These are phyloP conservation scores for Polygonum aviculare DNA, from an alignment of 148 eudicot species.

Conservation along the genomic window DNA sequence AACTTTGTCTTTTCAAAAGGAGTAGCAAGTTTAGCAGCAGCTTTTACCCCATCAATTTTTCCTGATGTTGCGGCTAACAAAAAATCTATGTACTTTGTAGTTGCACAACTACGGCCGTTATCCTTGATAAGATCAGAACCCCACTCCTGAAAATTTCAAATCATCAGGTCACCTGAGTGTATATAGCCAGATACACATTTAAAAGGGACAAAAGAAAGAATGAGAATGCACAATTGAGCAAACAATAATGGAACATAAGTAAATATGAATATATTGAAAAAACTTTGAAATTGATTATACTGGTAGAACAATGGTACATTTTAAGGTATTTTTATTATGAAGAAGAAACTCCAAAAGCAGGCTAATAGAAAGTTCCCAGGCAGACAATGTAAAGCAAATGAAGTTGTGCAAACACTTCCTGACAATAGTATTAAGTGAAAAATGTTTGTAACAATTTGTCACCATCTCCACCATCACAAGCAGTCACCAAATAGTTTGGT, in stretches of 20 bases:
- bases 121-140: conserved; percentile 53
- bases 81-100: conserved; percentile 74
- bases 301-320: not conserved
- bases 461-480: conserved; percentile 6
- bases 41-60: conserved; percentile 78
- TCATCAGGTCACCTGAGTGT: conserved; percentile 7
- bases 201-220: not conserved
- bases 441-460: not conserved
- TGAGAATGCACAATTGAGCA: not conserved
- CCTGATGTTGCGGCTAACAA: conserved; percentile 91
- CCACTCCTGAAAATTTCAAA: conserved; percentile 59
- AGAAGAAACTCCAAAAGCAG: not conserved
- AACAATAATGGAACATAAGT: not conserved
- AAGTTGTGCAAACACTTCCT: no score
- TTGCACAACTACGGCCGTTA: conserved; percentile 46
- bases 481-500: not conserved
- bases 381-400: no score
- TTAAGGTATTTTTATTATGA: not conserved
- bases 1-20: conserved; percentile 92
- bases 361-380: not conserved
- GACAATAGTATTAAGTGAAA: not conserved
- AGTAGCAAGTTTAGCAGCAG: conserved; percentile 81
- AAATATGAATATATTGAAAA: not conserved
- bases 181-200: not conserved
- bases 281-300: not conserved